A percentile compares a stretch with the other conserved stretches of the same genome.
These are phyloP conservation scores for Arabidopsis arenosa DNA, from an alignment of 345 rosid genomes.

Conservation along the genomic window DNA sequence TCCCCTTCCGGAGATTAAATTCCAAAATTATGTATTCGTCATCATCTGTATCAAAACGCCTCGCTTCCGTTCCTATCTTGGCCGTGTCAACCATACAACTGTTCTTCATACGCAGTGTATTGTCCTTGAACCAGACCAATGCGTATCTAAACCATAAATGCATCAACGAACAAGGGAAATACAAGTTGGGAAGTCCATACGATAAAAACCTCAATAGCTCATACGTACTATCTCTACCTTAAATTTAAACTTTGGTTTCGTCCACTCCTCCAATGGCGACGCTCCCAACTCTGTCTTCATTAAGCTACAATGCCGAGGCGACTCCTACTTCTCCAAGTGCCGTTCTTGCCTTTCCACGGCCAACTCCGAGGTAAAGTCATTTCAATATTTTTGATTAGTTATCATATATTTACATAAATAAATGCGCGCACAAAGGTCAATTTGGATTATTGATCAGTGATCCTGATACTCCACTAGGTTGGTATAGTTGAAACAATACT, in stretches of 20 bases:
- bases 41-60: background rate
- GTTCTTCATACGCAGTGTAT: background rate
- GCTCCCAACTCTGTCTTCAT: background rate
- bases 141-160: constrained; percentile 22
- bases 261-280: background rate
- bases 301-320: background rate
- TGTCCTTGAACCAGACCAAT: constrained; percentile 10
- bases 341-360: background rate
- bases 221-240: background rate
- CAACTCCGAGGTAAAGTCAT: background rate
- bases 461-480: background rate
- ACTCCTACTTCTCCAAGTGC: background rate
- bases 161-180: background rate
- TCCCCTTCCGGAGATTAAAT: background rate
- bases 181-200: constrained; percentile 1
- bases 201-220: constrained; percentile 14
- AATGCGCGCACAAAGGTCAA: background rate
- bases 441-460: too few relatives aligned
- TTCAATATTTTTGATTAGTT: background rate
- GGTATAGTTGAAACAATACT: too few relatives aligned
- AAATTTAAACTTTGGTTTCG: background rate
- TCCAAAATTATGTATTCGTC: background rate
- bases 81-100: background rate
- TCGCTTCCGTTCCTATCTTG: background rate
- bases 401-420: background rate